A percentile compares a stretch with the other conserved stretches of the same genome.
Evolutionary conservation across 2,329 filamentous ascomycete genomes (phyloP).

Genomic region (Arthrobotrys iridis): DNA sequence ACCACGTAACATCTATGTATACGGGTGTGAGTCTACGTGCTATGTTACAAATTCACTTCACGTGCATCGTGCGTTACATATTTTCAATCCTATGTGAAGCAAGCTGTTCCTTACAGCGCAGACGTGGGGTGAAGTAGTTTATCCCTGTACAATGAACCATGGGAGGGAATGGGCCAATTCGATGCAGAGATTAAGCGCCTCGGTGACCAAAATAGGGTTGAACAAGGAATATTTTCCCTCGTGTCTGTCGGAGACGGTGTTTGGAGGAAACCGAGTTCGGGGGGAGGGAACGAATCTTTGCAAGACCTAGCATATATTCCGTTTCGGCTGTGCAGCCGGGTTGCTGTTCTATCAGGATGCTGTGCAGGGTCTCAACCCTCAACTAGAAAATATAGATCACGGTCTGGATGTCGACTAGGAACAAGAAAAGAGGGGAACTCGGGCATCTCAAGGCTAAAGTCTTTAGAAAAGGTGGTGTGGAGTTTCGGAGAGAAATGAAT

Average conservation of each 20-base stretch:
- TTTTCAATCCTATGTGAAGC: background rate
- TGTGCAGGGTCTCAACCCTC: conserved; percentile 1
- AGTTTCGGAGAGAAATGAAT: conserved; percentile 25
- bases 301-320: conserved; percentile 14
- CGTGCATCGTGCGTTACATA: conserved; percentile 12
- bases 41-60: conserved; percentile 26
- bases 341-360: conserved; percentile 6
- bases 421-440: background rate
- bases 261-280: background rate
- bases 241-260: background rate
- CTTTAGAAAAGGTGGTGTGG: conserved; percentile 14
- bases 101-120: background rate
- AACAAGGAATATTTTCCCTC: background rate
- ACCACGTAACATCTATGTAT: background rate
- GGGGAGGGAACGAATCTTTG: background rate
- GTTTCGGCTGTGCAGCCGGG: conserved; percentile 30
- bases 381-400: background rate
- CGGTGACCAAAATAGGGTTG: conserved; percentile 13
- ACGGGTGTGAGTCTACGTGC: too few relatives aligned
- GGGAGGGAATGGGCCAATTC: conserved; percentile 20
- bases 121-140: background rate
- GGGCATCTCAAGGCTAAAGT: conserved; percentile 19
- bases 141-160: conserved; percentile 3
- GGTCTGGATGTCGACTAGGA: background rate
- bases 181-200: conserved; percentile 24